Evolutionary conservation across 169 alveolate genomes (phyloP), one percentile per base, ranked within the genome.

Genomic region (Fabrea salina): DNA sequence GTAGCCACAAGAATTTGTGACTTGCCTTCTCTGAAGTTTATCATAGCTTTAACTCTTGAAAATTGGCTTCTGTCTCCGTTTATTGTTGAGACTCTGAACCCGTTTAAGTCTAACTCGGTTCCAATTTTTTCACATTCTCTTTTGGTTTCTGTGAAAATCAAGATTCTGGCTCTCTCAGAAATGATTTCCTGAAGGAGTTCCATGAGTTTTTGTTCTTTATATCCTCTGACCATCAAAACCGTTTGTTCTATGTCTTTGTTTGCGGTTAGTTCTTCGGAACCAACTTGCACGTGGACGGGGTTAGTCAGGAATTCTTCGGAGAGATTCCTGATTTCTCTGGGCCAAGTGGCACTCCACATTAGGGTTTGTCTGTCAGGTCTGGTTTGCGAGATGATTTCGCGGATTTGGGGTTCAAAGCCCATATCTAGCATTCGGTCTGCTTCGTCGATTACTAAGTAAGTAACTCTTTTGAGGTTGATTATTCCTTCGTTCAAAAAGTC

Each of bases 1-100:
- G 99, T 97, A 30, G 99, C 99, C 5, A 98, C 98, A 72, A 98
- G 87, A 54, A 97, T 95, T 57, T 96, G 96, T 41, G 97, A 82
- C 49, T 90, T 92, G 3, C 98, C 98, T 50, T 96, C 89, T 85
- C 94, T 96, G 81, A 98, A 96, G 39, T 81, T 75, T 47, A 91
- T 88, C 68, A 98, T 83, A 19, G 98, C 98, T 74, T 91, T 93
- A 61, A 90, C 97, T 64, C 99, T 89, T 75, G 97, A 51, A 64
- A 16, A 19, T 93, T 97, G 97, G 13, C 97, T 91, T 64, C 96
- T 82, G 90, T 97, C 99, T 27, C 99, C 99, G 83, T 98, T n/a
- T n/a, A n/a, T n/a, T n/a, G n/a, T n/a, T n/a, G n/a, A n/a, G n/a
- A n/a, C n/a, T n/a, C n/a, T n/a, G n/a, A n/a, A n/a, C n/a, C n/a